Evolutionary conservation across 1,284 basidiomycete genomes (phyloP), one percentile per base, ranked within the genome.

Genomic region (Caloboletus inedulis): DNA sequence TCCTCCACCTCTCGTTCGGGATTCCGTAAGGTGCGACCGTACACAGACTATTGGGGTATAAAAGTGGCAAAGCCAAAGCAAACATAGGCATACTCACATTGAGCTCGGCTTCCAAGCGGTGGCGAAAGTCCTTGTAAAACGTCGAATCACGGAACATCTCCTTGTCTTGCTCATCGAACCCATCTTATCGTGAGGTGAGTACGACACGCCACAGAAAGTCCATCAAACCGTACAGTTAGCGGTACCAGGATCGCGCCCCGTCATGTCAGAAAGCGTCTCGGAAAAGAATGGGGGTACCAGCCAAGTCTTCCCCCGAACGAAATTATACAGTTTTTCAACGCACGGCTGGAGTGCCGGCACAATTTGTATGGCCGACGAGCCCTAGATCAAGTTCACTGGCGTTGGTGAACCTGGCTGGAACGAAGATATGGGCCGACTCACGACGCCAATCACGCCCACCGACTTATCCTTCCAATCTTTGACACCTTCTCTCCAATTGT

Each of bases 321-420:
- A 85, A 63, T 84, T 82, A 36, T 71, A 68, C 25, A 87, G 53
- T 52, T 75, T 73, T 46, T 69, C 65, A 6, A 83, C 82, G 51
- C 72, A 73, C 2, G 78, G 74, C 57, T 84, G 82, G 10, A 86
- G 65, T 2, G 81, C 74, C 0, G 84, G 74, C 0, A 85, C 78
- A 13, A 85, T 77, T 59, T 87, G 85, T 23, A 86, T 75, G 2
- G 79, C 81, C n/a, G 81, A 81, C 1, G 82, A 84, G 1, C 84
- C 83, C 82, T 83, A 48, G 9, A 50, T n/a, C 18, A 21, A n/a
- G 27, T 18, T 1, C 37, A 9, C 12, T 12, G 18, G 14, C 21
- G 27, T 6, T 18, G 16, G 36, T 12, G 7, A 36, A 21, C 8
- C 18, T 3, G 29, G 35, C 21, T 7, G 13, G 19, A 19, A 21